Percentiles rank a stretch among this genome's conserved stretches.
Evolutionary conservation across 106 monocot species (phyloP).

Genomic region (Allium fistulosum): DNA sequence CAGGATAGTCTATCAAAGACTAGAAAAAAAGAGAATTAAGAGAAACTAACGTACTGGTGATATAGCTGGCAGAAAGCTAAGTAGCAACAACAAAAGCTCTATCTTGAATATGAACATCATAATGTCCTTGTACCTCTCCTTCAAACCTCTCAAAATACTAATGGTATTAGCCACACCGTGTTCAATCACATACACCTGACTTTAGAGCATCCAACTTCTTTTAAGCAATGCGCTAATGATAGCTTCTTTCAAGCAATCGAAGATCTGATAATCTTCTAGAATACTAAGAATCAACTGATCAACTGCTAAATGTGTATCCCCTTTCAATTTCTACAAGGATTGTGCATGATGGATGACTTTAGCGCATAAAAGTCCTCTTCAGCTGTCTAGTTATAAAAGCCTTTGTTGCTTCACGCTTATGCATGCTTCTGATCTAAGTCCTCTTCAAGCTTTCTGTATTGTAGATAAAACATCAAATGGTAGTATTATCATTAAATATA

Average conservation of each 20-base stretch:
- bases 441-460: no score
- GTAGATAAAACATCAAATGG: no score
- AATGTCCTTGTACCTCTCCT: slow-evolving; percentile 58
- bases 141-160: slow-evolving; percentile 50
- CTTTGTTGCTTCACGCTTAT: no score
- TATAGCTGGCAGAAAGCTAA: slow-evolving; percentile 47
- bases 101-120: slow-evolving; percentile 65
- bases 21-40: no score
- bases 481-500: no score
- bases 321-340: slow-evolving; percentile 37
- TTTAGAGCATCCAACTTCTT: not conserved
- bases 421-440: no score
- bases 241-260: slow-evolving; percentile 42
- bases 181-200: slow-evolving; percentile 49
- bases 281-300: slow-evolving; percentile 49
- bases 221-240: slow-evolving; percentile 16
- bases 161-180: slow-evolving; percentile 44
- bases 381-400: no score
- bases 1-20: no score
- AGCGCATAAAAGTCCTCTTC: not conserved
- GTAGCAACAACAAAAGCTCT: slow-evolving; percentile 60
- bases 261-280: slow-evolving; percentile 38
- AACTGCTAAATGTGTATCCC: slow-evolving; percentile 52
- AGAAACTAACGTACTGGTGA: slow-evolving; percentile 29
- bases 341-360: slow-evolving; percentile 43